phyloP scores from a whole-genome alignment of 2,329 filamentous ascomycete genomes.

The Ophiostoma ulmi region DNA sequence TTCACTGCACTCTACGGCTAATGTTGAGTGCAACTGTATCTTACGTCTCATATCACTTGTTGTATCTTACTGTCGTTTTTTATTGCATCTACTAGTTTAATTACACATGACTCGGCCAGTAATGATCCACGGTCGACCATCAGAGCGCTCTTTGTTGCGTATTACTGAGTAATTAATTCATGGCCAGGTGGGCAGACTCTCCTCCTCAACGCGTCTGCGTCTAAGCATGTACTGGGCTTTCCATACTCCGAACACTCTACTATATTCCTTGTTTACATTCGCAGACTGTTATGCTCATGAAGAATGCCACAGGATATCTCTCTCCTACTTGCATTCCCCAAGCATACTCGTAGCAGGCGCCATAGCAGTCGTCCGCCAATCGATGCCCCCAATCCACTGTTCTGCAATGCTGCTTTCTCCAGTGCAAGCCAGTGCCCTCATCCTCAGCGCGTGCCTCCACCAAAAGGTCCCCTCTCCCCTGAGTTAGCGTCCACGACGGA shows the following conservation, averaged over 20 bases:
- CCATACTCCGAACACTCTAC: background rate
- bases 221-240: background rate
- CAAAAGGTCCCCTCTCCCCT: constrained; percentile 23
- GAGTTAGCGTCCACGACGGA: constrained; percentile 26
- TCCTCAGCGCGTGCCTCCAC: constrained; percentile 21
- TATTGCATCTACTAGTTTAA: background rate
- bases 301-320: constrained; percentile 6
- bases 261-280: background rate
- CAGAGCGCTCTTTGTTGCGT: background rate
- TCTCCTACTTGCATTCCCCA: background rate
- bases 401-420: background rate
- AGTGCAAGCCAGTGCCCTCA: background rate
- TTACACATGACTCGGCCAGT: constrained; percentile 7
- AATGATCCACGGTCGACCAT: background rate
- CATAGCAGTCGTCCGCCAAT: background rate
- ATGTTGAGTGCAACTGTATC: background rate
- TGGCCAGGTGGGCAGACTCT: background rate
- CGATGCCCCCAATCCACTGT: background rate
- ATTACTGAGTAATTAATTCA: background rate
- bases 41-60: background rate
- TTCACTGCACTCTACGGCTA: background rate
- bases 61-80: background rate
- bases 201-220: background rate
- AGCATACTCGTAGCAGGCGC: background rate
- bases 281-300: background rate